A percentile compares a stretch with the other conserved stretches of the same genome.
Evolutionary conservation across 345 rosid species (phyloP).

Genomic region (Viola odorata): DNA sequence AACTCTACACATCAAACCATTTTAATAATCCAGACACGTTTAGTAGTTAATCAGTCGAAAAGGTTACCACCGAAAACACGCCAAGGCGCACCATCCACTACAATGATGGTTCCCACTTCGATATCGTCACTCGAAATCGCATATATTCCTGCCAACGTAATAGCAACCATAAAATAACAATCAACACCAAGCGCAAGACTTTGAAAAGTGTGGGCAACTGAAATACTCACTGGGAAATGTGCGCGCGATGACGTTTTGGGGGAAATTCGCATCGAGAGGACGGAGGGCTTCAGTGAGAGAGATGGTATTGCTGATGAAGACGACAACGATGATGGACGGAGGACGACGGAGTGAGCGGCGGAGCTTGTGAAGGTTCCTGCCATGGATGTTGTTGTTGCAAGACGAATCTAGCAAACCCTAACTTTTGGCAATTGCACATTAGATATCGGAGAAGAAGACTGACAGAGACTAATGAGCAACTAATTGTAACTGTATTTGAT

Average conservation of each 20-base stretch:
- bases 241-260: constrained; percentile 30
- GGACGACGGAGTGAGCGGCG: constrained; percentile 26
- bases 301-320: constrained; percentile 20
- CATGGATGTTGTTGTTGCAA: constrained; percentile 22
- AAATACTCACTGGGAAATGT: background rate
- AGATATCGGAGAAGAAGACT: too few relatives aligned
- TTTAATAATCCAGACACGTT: background rate
- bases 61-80: constrained; percentile 56
- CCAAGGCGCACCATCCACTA: constrained; percentile 95
- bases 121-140: constrained; percentile 76
- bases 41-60: background rate
- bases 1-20: constrained; percentile 41
- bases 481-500: too few relatives aligned
- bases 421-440: too few relatives aligned
- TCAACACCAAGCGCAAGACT: background rate
- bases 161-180: background rate
- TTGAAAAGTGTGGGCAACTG: background rate
- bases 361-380: constrained; percentile 38
- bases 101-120: constrained; percentile 76
- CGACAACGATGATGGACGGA: constrained; percentile 5
- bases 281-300: constrained; percentile 28
- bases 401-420: too few relatives aligned
- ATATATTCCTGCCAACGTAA: constrained; percentile 45
- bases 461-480: too few relatives aligned
- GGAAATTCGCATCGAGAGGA: constrained; percentile 29